Conservation (phyloP, 2,329 filamentous ascomycete species). For the Macroventuria anomochaeta region DNA sequence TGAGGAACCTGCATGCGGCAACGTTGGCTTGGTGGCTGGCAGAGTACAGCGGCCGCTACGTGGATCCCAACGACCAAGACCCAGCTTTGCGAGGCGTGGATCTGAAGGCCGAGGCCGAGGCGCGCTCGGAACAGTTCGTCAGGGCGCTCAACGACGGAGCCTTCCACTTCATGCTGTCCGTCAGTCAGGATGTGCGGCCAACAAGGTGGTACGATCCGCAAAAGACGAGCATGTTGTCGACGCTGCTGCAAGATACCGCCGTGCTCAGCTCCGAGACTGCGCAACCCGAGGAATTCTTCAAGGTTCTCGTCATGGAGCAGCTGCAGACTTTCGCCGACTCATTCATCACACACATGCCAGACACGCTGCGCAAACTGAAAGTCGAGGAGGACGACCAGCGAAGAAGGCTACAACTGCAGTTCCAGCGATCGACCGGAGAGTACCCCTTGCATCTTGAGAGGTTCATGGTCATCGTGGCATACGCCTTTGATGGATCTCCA, state of each 20-base stretch:
- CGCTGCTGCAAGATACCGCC: slow-evolving; percentile 81
- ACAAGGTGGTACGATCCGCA: slow-evolving; percentile 89
- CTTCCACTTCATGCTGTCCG: slow-evolving; percentile 87
- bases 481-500: slow-evolving; percentile 83
- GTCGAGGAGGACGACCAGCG: slow-evolving; percentile 89
- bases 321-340: slow-evolving; percentile 88
- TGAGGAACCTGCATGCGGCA: slow-evolving; percentile 79
- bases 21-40: slow-evolving; percentile 86
- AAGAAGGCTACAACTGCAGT: slow-evolving; percentile 53
- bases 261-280: slow-evolving; percentile 71
- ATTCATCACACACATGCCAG: slow-evolving; percentile 94
- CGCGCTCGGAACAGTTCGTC: slow-evolving; percentile 75
- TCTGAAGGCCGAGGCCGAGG: slow-evolving; percentile 69
- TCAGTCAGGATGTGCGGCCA: slow-evolving; percentile 80
- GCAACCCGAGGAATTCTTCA: slow-evolving; percentile 74
- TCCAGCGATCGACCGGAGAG: slow-evolving; percentile 59
- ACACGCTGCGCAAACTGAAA: slow-evolving; percentile 84
- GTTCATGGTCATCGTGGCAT: slow-evolving; percentile 90
- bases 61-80: slow-evolving; percentile 70
- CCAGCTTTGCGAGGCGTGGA: slow-evolving; percentile 62
- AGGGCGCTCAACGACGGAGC: slow-evolving; percentile 85
- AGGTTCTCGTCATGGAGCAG: slow-evolving; percentile 75
- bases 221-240: slow-evolving; percentile 79
- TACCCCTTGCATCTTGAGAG: slow-evolving; percentile 73
- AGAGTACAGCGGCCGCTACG: slow-evolving; percentile 89